phyloP scores from a whole-genome alignment of 495 filamentous ascomycete species.

The Schizothecium vesticola region DNA sequence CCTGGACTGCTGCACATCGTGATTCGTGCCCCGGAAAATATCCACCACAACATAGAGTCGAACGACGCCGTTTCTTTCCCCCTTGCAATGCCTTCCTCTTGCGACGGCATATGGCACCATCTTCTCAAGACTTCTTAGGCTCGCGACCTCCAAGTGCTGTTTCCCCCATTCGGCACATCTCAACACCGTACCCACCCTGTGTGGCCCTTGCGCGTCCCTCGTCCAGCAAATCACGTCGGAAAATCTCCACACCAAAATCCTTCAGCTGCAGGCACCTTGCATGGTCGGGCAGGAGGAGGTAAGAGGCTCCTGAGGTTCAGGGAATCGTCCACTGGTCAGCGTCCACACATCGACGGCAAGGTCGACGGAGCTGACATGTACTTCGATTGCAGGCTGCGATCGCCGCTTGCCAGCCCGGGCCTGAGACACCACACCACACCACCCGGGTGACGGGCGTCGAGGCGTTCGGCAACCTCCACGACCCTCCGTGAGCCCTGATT shows the following conservation, averaged over 20 bases:
- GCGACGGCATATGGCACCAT: too few species aligned
- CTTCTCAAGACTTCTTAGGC: background rate
- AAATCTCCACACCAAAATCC: background rate
- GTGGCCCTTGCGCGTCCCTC: background rate
- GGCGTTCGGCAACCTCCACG: background rate
- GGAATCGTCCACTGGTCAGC: background rate
- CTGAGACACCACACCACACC: background rate
- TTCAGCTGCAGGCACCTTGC: background rate
- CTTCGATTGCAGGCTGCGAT: background rate
- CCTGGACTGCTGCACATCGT: background rate
- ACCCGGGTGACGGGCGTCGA: background rate
- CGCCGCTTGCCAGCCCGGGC: background rate
- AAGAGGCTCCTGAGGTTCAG: background rate
- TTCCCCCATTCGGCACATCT: background rate
- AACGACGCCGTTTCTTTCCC: background rate
- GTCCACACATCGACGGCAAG: background rate
- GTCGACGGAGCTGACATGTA: background rate
- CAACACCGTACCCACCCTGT: background rate
- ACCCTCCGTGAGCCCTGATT: background rate
- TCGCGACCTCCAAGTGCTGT: background rate
- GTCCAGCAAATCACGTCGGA: background rate
- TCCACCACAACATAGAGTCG: background rate
- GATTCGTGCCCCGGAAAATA: background rate
- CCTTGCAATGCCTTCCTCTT: background rate
- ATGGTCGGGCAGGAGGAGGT: background rate